Evolutionary conservation across 177 flowering plant genomes (phyloP), one percentile per base, ranked within the genome.

Genomic region (Vitis hybrid): DNA sequence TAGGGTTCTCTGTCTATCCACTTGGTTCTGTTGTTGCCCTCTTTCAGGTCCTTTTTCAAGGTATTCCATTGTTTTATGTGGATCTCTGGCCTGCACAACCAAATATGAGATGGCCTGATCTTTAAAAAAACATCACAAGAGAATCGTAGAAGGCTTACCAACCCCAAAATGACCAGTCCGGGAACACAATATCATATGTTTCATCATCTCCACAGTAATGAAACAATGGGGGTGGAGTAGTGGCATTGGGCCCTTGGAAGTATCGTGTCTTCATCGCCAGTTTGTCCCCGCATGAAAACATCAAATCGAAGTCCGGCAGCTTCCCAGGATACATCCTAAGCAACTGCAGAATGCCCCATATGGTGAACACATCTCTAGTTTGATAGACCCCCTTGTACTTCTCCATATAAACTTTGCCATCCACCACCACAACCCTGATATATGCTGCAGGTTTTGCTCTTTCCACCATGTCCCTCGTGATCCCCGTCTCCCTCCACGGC

Each of bases 91-190:
- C 74, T 71, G 30, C 49, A 50, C 57, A 32, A 32, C 16, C 14
- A 40, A 12, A 40, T 1, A 1, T 7, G 46, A 40, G 5, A 40
- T 40, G 46, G 30, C 30, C 30, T 27, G 30, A 27, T 27, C 30
- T 27, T 27, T 27, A 5, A 40, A 40, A 40, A 40, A 40, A 40
- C 46, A 6, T 5, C 46, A 40, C 8, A 40, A 40, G 46, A 40
- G 46, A 68, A 68, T 18, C n/a, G 14, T 14, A 46, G 32, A 30
- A 9, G 27, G 12, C 8, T 72, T 72, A 72, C 75, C 75, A 72
- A 14, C 75, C 75, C 75, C 75, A 72, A 58, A 66, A 72, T 8
- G 75, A 72, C 75, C 75, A 72, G 32, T 72, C 75, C 51, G 75
- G 75, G 51, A 72, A 72, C n/a, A 65, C 52, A 49, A 72, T 60